Evolutionary conservation across 495 filamentous ascomycete species (phyloP).

Genomic region (Aspergillus conjunctus): DNA sequence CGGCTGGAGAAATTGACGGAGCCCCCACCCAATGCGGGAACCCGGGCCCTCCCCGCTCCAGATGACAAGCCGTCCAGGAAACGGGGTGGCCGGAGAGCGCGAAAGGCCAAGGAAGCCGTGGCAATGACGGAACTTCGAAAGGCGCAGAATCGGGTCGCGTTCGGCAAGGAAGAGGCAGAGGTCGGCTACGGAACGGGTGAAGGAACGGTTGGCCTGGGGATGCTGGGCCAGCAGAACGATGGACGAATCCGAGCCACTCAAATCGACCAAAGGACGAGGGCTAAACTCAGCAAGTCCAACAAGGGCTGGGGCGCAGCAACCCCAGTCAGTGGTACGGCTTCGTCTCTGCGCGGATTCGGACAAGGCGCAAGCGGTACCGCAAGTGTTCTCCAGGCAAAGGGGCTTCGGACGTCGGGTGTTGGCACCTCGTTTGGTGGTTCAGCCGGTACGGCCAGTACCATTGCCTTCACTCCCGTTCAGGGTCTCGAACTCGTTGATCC

Average conservation of each 20-base stretch:
- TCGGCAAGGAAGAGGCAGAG: slow-evolving; percentile 94
- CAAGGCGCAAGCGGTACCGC: slow-evolving; percentile 60
- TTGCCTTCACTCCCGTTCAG: slow-evolving; percentile 93
- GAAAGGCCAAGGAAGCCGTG: slow-evolving; percentile 94
- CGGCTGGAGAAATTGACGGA: slow-evolving; percentile 93
- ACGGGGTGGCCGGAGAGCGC: slow-evolving; percentile 85
- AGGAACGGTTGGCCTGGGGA: slow-evolving; percentile 84
- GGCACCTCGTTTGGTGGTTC: slow-evolving; percentile 60
- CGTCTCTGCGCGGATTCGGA: slow-evolving; percentile 77
- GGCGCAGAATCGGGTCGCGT: slow-evolving; percentile 93
- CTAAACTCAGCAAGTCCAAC: slow-evolving; percentile 91
- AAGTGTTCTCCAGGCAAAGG: slow-evolving; percentile 70
- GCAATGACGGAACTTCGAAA: slow-evolving; percentile 98
- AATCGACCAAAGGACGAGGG: slow-evolving; percentile 89
- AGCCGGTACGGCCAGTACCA: slow-evolving; percentile 78
- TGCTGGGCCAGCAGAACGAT: slow-evolving; percentile 87
- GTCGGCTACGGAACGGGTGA: slow-evolving; percentile 90
- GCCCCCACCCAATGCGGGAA: slow-evolving; percentile 87
- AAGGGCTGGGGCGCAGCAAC: slow-evolving; percentile 89
- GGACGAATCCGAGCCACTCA: slow-evolving; percentile 84
- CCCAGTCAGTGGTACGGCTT: slow-evolving; percentile 63
- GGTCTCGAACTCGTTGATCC: slow-evolving; percentile 95
- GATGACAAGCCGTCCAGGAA: slow-evolving; percentile 95
- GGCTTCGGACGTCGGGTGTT: slow-evolving; percentile 74
- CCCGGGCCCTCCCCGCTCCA: slow-evolving; percentile 85